phyloP scores from a whole-genome alignment of 1,284 basidiomycete genomes.

The Ganoderma sinense region DNA sequence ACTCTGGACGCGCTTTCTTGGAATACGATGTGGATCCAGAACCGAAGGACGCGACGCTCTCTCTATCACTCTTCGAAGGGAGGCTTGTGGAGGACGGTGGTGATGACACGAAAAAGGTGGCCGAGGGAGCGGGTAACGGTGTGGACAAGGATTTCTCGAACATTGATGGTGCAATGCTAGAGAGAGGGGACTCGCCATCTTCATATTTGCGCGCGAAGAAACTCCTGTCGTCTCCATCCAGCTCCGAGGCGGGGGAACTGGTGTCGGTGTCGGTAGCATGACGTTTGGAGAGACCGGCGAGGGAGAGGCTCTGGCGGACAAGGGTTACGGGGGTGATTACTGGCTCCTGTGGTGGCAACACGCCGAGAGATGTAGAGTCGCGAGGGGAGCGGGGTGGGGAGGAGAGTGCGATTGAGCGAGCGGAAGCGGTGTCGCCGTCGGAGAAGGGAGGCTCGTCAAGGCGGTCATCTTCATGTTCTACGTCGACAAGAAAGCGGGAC shows the following conservation, averaged over 20 bases:
- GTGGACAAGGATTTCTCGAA: slow-evolving; percentile 40
- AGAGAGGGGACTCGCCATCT: slow-evolving; percentile 55
- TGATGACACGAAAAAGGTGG: slow-evolving; percentile 28
- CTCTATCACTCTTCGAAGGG: slow-evolving; percentile 51
- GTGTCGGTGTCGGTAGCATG: slow-evolving; percentile 57
- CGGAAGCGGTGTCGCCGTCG: slow-evolving; percentile 82
- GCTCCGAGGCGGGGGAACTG: slow-evolving; percentile 50
- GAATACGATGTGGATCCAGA: slow-evolving; percentile 67
- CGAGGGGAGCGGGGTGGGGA: slow-evolving; percentile 52
- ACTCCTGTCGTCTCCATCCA: slow-evolving; percentile 47
- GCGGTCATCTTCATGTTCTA: slow-evolving; percentile 33
- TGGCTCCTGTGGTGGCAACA: slow-evolving; percentile 29
- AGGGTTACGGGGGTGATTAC: slow-evolving; percentile 34
- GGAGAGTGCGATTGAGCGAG: slow-evolving; percentile 76
- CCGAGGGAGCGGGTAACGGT: slow-evolving; percentile 25
- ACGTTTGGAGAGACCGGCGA: slow-evolving; percentile 30
- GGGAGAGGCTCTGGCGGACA: slow-evolving; percentile 37
- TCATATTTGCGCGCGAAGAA: slow-evolving; percentile 50
- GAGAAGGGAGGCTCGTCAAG: slow-evolving; percentile 41
- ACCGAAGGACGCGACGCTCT: slow-evolving; percentile 68
- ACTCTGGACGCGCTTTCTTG: slow-evolving; percentile 80
- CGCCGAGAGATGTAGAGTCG: slow-evolving; percentile 48
- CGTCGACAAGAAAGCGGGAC: slow-evolving; percentile 38
- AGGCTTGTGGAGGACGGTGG: slow-evolving; percentile 31
- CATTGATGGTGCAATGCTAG: slow-evolving; percentile 58